Evolutionary conservation across 805 yeast genomes (phyloP).

Genomic region (Starmerella khaoyaiensis): DNA sequence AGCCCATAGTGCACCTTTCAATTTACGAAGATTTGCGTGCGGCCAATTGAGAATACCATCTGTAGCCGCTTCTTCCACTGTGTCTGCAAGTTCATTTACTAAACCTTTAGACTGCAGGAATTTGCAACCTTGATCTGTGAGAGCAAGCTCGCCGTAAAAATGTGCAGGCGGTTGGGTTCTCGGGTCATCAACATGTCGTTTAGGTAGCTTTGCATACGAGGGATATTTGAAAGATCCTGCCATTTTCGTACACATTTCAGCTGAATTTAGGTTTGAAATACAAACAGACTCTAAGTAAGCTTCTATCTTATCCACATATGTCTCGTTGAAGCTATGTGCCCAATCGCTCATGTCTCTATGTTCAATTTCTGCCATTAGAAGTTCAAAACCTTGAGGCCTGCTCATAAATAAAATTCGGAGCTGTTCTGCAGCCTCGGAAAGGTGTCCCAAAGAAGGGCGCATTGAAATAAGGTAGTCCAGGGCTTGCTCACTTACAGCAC

Average conservation of each 20-base stretch:
- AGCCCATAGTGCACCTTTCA: slow-evolving; percentile 78
- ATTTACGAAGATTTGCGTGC: slow-evolving; percentile 29
- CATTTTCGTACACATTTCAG: neutral
- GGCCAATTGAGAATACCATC: slow-evolving; percentile 1
- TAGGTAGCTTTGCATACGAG: slow-evolving; percentile 11
- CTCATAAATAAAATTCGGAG: slow-evolving; percentile 52
- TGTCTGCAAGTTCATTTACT: slow-evolving; percentile 21
- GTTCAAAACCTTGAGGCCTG: slow-evolving; percentile 55
- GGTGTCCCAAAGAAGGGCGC: slow-evolving; percentile 45
- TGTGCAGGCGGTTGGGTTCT: slow-evolving; percentile 37
- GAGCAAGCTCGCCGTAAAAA: slow-evolving; percentile 67
- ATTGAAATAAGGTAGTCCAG: slow-evolving; percentile 39
- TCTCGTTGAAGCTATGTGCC: slow-evolving; percentile 34
- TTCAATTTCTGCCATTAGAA: slow-evolving; percentile 39
- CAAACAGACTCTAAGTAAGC: slow-evolving; percentile 22
- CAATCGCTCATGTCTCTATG: slow-evolving; percentile 56
- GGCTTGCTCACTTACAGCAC: slow-evolving; percentile 34
- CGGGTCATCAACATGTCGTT: slow-evolving; percentile 2
- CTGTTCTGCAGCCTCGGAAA: slow-evolving; percentile 41
- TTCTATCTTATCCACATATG: slow-evolving; percentile 27
- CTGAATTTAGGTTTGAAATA: neutral
- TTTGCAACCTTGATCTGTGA: slow-evolving; percentile 67
- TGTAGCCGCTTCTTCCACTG: slow-evolving; percentile 6
- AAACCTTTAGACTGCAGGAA: slow-evolving; percentile 41
- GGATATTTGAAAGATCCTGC: slow-evolving; percentile 14